Percentiles rank a stretch among this genome's conserved stretches.
These are phyloP conservation scores for Neurospora sublineolata DNA, from an alignment of 495 filamentous ascomycete species.

Conservation along the genomic window DNA sequence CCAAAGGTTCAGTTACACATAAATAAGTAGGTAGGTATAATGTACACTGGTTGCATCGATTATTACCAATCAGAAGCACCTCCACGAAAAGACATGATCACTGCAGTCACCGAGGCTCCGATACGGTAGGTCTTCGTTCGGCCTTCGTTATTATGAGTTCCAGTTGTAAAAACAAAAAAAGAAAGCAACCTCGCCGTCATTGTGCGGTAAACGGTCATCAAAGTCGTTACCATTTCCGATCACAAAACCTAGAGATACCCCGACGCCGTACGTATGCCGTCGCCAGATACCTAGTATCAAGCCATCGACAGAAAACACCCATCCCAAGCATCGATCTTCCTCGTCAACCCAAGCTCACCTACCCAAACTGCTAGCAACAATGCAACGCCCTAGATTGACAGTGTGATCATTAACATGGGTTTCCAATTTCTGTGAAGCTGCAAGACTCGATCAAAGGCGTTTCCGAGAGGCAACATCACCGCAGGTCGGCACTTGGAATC, in stretches of 20 bases:
- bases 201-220: background rate
- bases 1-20: too few relatives aligned
- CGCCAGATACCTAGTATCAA: background rate
- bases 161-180: background rate
- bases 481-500: too few relatives aligned
- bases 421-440: too few relatives aligned
- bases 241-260: background rate
- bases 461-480: too few relatives aligned
- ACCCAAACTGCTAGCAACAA: too few relatives aligned
- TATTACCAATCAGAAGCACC: background rate
- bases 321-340: too few relatives aligned
- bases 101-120: background rate
- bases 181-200: background rate
- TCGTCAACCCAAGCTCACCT: too few relatives aligned
- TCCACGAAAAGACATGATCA: background rate
- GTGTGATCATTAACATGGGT: too few relatives aligned
- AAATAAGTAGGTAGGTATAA: too few relatives aligned
- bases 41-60: background rate
- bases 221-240: background rate
- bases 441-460: too few relatives aligned
- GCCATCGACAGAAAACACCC: background rate
- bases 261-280: background rate
- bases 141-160: background rate
- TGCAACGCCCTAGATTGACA: too few relatives aligned
- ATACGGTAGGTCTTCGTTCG: too few relatives aligned